Base-by-base conservation (phyloP, 495 filamentous ascomycete genomes). In the Glarea lozoyensis region DNA sequence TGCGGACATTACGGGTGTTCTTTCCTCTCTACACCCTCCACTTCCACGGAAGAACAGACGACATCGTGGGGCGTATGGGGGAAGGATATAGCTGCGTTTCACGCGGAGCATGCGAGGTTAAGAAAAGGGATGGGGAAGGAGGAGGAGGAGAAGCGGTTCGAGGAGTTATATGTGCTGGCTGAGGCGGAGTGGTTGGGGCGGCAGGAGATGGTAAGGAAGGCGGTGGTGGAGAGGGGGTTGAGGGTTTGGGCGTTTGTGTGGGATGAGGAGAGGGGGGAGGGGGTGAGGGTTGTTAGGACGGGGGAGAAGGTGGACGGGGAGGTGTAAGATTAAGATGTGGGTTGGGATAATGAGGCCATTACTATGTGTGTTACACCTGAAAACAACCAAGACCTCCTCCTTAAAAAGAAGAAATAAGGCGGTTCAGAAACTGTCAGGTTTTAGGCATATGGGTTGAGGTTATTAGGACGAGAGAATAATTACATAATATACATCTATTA, bases 211-310 rank as follows among this genome's bases (percentile, higher is more conserved):
- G 65, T 75, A 19, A 48, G 69, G 37, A 65, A 66, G 13, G 76
- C 70, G 15, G 69, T 75, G 16, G 54, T 62, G 46, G 65, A 68
- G 55, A 63, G 70, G 23, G 74, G 73, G 1, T 53, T 80, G 12
- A 46, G 66, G 55, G 65, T 80, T 5, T 70, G 78, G 54, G 75
- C 68, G 7, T 50, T 73, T 42, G 67, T 80, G 16, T 79, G 73
- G 46, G 70, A 79, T 51, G 63, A 74, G 15, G 69, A 45, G 2
- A 66, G 52, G 12, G 71, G 70, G 37, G 60, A 64, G 45, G 60
- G 18, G 32, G 6, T 9, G 17, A 35, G 6, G 32, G 15, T 6
- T 5, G 32, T 9, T 35, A 16, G 6, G 32, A 35, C 6, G 10
- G 32, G 15, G 32, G 15, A 6, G 32, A 35, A 35, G 32, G 32